Evolutionary conservation across 2,329 filamentous ascomycete genomes (phyloP), one percentile per base, ranked within the genome.

Genomic region (Karstenula rhodostoma): DNA sequence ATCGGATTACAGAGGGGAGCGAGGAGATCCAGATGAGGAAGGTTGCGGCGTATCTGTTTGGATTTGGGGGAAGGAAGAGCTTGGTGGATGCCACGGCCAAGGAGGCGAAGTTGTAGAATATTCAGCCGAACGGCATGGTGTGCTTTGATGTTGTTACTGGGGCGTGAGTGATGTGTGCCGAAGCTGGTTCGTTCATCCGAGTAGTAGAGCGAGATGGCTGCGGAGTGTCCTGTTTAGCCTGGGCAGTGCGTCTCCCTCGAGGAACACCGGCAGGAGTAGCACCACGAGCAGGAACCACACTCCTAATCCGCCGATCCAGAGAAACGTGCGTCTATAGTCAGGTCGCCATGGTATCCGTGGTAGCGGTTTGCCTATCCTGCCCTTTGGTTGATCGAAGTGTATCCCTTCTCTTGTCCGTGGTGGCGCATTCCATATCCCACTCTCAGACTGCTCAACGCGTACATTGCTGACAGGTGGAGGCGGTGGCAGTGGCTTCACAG

Each of bases 1-100:
- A 89, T 67, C 76, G 87, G 37, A 89, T 89, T 63, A 89, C 87
- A 0, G 87, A 89, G 70, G 87, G 86, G 0, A 86, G 85, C 57
- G 87, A 89, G 71, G 86, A 89, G 77, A 87, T 89, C 54, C 86
- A 89, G 74, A 89, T 89, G 83, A 79, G 86, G n/a, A 88, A 88
- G 74, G 82, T 89, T 10, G 86, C 85, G 0, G 85, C 83, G 10
- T 87, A 84, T 73, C 64, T 87, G 46, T 87, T 88, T 71, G 85
- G 84, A 0, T 86, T 84, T 64, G 79, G 80, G 12, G 82, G 81
- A 0, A 75, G 80, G 55, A 79, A 78, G 63, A 82, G 80, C 32
- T 50, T 75, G 27, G 67, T 65, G 2, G 74, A 77, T 65, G 73
- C 69, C 29, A 75, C 73, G 42, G 71, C 66, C 44, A 59, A 66